A percentile compares a stretch with the other conserved stretches of the same genome.
phyloP scores from a whole-genome alignment of 306 rosid species.

The Cucumis hystrix region DNA sequence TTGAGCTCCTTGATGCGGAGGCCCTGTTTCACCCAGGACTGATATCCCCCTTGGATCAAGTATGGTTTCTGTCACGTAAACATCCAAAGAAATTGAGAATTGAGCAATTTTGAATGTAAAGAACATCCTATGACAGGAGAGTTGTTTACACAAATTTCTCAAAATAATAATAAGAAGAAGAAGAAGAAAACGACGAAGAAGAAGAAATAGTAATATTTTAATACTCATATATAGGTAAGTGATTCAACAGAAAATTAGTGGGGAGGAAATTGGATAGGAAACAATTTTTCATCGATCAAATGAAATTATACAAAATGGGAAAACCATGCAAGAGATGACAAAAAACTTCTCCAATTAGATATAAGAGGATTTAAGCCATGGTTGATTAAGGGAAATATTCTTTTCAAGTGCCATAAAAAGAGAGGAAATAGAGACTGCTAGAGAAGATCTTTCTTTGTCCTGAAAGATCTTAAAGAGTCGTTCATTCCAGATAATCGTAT shows the following conservation, averaged over 20 bases:
- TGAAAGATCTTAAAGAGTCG: not conserved
- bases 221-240: not conserved
- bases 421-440: too few relatives aligned
- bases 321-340: not conserved
- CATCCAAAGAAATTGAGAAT: not conserved
- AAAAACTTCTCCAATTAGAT: not conserved
- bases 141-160: not conserved
- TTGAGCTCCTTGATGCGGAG: conserved; percentile 85
- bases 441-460: not conserved
- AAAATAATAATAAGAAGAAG: not conserved
- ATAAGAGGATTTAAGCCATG: too few relatives aligned
- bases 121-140: not conserved
- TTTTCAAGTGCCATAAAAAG: too few relatives aligned
- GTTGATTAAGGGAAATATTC: too few relatives aligned
- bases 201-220: not conserved
- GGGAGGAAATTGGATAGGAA: not conserved
- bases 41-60: conserved; percentile 85
- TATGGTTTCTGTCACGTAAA: conserved; percentile 54
- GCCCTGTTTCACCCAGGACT: conserved; percentile 70
- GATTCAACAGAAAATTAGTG: not conserved
- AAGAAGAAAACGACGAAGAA: not conserved
- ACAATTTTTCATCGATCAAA: not conserved
- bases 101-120: not conserved
- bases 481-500: not conserved
- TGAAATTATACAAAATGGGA: not conserved